Evolutionary conservation across 768 basidiomycete genomes (phyloP).

Genomic region (Omphalotus guepiniiformis): DNA sequence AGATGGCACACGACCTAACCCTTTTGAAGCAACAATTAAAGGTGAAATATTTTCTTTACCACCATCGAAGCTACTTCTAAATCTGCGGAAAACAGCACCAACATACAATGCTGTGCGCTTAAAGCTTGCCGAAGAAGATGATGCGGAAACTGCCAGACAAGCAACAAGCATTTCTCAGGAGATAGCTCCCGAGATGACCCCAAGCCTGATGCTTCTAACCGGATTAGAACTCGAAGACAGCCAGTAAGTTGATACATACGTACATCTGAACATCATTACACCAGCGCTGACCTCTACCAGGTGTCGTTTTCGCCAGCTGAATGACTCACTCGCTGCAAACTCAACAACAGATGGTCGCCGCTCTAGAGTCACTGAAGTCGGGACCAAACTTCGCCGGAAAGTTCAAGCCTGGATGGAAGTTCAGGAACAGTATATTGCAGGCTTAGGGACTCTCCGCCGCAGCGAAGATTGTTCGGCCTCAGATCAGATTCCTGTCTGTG

Average conservation of each 20-base stretch:
- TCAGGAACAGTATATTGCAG: neutral
- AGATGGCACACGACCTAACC: conserved; percentile 6
- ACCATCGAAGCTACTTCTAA: neutral
- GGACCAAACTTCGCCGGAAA: too few relatives aligned
- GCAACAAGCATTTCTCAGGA: neutral
- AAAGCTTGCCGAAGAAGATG: neutral
- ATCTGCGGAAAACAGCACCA: too few relatives aligned
- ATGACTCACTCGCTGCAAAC: neutral
- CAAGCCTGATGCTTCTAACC: neutral
- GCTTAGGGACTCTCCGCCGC: neutral
- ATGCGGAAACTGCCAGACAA: neutral
- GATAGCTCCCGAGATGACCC: too few relatives aligned
- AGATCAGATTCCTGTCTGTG: neutral
- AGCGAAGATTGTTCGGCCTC: neutral
- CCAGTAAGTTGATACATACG: neutral
- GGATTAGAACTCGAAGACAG: neutral
- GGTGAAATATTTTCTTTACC: neutral
- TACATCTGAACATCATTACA: too few relatives aligned
- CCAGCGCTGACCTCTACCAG: too few relatives aligned
- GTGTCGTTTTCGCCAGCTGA: neutral
- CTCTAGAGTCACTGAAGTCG: too few relatives aligned
- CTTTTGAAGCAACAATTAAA: neutral
- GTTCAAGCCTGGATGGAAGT: too few relatives aligned
- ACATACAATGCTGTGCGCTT: neutral
- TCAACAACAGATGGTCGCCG: neutral